Evolutionary conservation across 495 filamentous ascomycete species (phyloP).

Genomic region (Usnea hakonensis): DNA sequence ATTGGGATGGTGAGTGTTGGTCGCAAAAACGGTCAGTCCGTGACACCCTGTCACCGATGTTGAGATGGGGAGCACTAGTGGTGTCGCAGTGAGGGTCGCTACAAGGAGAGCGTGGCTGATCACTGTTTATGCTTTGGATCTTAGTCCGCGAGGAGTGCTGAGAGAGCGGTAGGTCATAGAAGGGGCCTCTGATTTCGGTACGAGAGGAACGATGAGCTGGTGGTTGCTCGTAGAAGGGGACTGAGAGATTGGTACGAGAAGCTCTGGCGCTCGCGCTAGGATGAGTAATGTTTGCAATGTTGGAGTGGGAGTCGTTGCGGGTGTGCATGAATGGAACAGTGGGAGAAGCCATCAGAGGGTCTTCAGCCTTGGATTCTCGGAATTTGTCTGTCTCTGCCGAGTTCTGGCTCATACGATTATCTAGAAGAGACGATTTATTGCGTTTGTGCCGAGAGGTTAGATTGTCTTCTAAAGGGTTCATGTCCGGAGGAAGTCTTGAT

Average conservation of each 20-base stretch:
- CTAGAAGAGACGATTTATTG: slow-evolving; percentile 61
- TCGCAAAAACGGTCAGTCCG: slow-evolving; percentile 24
- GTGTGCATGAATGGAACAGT: slow-evolving; percentile 72
- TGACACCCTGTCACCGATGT: slow-evolving; percentile 32
- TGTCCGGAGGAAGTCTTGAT: slow-evolving; percentile 70
- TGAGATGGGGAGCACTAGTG: slow-evolving; percentile 21
- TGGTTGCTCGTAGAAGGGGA: slow-evolving; percentile 42
- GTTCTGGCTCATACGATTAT: slow-evolving; percentile 45
- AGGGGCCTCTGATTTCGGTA: slow-evolving; percentile 28
- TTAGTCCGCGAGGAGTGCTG: neutral
- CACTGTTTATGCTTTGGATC: slow-evolving; percentile 31
- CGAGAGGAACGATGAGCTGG: slow-evolving; percentile 36
- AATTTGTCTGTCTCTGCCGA: slow-evolving; percentile 41
- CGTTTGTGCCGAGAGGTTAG: slow-evolving; percentile 73
- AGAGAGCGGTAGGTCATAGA: slow-evolving; percentile 4
- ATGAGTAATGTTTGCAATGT: slow-evolving; percentile 25
- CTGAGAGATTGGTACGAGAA: slow-evolving; percentile 44
- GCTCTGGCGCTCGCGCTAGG: slow-evolving; percentile 31
- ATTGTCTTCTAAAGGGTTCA: slow-evolving; percentile 85
- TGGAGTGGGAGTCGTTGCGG: slow-evolving; percentile 47
- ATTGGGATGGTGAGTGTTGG: slow-evolving; percentile 28
- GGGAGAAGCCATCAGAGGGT: slow-evolving; percentile 48
- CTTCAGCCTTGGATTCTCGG: slow-evolving; percentile 45
- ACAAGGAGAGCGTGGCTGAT: slow-evolving; percentile 53
- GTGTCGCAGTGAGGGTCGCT: slow-evolving; percentile 43